Evolutionary conservation across 352 stramenopile species (phyloP), one percentile per base, ranked within the genome.

Genomic region (Pythium periplocum): DNA sequence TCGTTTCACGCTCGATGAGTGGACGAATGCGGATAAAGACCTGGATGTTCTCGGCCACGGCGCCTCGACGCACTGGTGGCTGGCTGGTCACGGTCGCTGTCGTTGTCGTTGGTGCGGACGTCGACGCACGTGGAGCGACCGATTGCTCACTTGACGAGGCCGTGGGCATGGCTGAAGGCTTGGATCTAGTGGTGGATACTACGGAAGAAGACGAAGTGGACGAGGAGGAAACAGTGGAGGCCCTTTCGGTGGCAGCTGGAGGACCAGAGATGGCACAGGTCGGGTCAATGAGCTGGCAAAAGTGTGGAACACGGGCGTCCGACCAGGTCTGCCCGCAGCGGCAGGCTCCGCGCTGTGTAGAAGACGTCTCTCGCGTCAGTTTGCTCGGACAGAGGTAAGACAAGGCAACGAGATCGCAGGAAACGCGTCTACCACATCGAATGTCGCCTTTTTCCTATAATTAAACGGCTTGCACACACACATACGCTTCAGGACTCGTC

Each of bases 11-110:
- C 8, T 90, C 76, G 36, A 94, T 88, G 9, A 91, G 57, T 5
- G 83, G 82, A 0, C 83, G 78, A 41, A 94, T 92, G 32, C 82
- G 83, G 39, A 94, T 83, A 38, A 91, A 87, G 1, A 94, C 83
- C 55, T 94, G 82, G 38, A 93, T 93, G 54, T 78, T 87, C 58
- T 93, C 83, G 0, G 82, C 79, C 2, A 67, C 71, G 1, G 56
- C 61, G 2, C 66, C 60, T 4, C 41, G 45, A 26, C 17, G 17
- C 17, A 26, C 17, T 26, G 17, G 17, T 26, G 17, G 17, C 17
- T 26, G 17, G 17, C 17, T 26, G 17, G 17, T 26, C 17, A 26
- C 17, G 17, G 17, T 26, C 17, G 17, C 0, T 26, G 17, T 26
- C 17, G 17, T 26, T 26, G 17, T 26, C 17, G 17, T 26, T 26